Evolutionary conservation across 345 rosid species (phyloP).

Genomic region (Hypericum androsaemum): DNA sequence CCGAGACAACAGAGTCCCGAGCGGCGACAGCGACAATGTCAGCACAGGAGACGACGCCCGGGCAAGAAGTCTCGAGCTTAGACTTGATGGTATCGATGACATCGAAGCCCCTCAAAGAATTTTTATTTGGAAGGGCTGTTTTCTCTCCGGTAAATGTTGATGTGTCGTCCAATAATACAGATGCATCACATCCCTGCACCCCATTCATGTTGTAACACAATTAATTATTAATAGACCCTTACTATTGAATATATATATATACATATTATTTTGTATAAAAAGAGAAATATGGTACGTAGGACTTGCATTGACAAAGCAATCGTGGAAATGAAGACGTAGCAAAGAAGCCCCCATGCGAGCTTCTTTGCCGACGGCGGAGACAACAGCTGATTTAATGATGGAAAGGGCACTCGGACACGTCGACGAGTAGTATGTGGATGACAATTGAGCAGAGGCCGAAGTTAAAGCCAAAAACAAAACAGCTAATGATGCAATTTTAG

Average conservation of each 20-base stretch:
- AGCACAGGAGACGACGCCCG: conserved; percentile 27
- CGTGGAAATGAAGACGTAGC: conserved; percentile 41
- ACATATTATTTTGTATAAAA: background rate
- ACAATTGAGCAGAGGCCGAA: conserved; percentile 16
- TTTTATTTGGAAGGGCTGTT: conserved; percentile 6
- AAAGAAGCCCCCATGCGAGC: conserved; percentile 42
- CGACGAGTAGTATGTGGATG: conserved; percentile 18
- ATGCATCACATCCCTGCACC: conserved; percentile 28
- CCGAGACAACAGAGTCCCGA: conserved; percentile 22
- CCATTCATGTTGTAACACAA: no score
- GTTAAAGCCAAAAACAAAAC: no score
- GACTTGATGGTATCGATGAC: conserved; percentile 25
- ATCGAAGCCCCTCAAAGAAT: conserved; percentile 23
- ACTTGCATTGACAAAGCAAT: conserved; percentile 34
- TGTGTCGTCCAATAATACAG: conserved; percentile 19
- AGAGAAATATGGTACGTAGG: background rate
- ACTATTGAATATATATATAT: no score
- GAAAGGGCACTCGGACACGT: conserved; percentile 26
- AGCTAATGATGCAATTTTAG: no score
- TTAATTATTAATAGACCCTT: no score
- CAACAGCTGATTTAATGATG: conserved; percentile 15
- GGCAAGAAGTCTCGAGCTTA: conserved; percentile 23
- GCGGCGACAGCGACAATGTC: conserved; percentile 29
- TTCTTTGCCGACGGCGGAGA: conserved; percentile 23
- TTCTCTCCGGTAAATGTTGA: conserved; percentile 16